Base-by-base conservation (phyloP, 768 basidiomycete species). In the Tulasnella sp. region DNA sequence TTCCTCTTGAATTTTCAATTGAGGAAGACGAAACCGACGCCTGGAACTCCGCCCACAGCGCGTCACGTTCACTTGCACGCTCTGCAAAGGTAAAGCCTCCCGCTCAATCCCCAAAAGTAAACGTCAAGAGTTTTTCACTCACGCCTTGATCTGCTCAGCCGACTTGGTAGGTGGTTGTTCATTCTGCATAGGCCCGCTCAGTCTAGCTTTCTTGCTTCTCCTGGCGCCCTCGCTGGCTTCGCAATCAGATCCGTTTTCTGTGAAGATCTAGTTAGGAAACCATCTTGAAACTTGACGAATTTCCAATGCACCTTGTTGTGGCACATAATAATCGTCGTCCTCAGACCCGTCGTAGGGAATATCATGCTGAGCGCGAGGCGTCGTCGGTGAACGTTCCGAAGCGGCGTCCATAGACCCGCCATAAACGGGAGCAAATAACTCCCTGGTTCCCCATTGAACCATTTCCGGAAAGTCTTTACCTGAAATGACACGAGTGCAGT, bases 31-130 rank as follows among this genome's bases (percentile, higher is more conserved):
- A 3, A n/a, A 87, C 79, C 8, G 90, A 88, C 0, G 86, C 85
- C 77, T 90, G 86, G 76, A 94, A 93, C 64, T 79, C 83, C 16
- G 84, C 81, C 90, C 91, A 93, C 29, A 91, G 78, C 7, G 83
- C 82, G 22, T 88, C 85, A 67, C 88, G 84, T n/a, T 81, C 82
- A 75, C 91, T 92, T 69, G 12, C 29, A 35, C 11, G 64, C 34
- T 34, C 63, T 17, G 7, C 26, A 26, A 36, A 36, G 11, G 64
- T 59, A 59, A 32, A 16, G 16, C 1, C 9, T 29, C 26, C 52
- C 29, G 26, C 22, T 42, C 40, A 69, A 9, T 69, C 22, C 44
- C 35, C 39, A 47, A 40, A 41, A 14, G 37, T n/a, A 29, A 35
- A 17, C 17, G 17, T n/a, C 34, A 65, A 17, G 36, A 34, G 39